Evolutionary conservation across 2,329 filamentous ascomycete species (phyloP).

Genomic region (Fusarium sp.): DNA sequence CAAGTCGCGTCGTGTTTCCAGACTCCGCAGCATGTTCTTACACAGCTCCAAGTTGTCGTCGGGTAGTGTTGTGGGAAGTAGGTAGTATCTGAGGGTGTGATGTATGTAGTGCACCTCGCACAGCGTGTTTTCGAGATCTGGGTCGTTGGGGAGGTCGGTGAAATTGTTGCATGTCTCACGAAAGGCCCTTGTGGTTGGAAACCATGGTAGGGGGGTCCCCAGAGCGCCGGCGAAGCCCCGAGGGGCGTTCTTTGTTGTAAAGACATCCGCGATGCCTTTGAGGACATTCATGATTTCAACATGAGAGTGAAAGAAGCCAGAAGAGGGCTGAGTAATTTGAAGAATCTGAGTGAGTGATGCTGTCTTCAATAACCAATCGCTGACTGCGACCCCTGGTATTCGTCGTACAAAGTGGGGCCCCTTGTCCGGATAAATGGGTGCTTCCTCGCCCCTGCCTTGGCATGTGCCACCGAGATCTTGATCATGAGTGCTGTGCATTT

Average conservation of each 20-base stretch:
- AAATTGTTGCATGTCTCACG: constrained; percentile 29
- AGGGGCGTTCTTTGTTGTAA: constrained; percentile 14
- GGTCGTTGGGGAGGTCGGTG: constrained; percentile 16
- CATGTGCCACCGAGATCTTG: neutral
- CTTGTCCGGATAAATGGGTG: neutral
- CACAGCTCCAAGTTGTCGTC: constrained; percentile 26
- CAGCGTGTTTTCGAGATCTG: constrained; percentile 22
- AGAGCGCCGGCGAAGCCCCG: constrained; percentile 8
- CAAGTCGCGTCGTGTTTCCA: constrained; percentile 28
- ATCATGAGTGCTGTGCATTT: neutral
- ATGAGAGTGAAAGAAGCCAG: neutral
- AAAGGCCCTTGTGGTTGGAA: constrained; percentile 21
- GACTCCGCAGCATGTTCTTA: constrained; percentile 18
- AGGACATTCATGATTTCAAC: constrained; percentile 25
- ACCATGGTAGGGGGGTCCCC: neutral
- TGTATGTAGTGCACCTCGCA: constrained; percentile 31
- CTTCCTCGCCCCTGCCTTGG: neutral
- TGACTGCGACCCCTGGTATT: neutral
- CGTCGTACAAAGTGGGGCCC: neutral
- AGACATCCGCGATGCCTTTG: constrained; percentile 24
- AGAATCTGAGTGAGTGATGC: neutral
- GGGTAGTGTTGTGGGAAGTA: constrained; percentile 24
- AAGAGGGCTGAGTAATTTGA: neutral
- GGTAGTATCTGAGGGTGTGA: constrained; percentile 10
- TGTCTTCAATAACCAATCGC: neutral